Conservation (phyloP, 106 monocot genomes). For the Ottelia alismoides region DNA sequence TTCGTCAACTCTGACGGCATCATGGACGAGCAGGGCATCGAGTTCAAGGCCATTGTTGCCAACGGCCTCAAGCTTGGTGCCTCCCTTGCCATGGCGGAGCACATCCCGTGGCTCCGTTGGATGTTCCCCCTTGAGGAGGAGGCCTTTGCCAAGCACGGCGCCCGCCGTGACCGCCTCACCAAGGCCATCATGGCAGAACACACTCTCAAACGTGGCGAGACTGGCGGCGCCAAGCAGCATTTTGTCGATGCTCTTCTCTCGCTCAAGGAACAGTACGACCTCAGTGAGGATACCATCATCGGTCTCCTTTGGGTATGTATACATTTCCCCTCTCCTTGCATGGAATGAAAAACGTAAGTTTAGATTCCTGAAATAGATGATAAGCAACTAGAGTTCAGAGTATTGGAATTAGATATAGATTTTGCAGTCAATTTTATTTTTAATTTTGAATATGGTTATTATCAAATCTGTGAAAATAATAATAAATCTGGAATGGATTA, state of each 20-base stretch:
- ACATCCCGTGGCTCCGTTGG: constrained; percentile 64
- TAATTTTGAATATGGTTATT: too few relatives aligned
- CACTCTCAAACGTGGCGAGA: constrained; percentile 28
- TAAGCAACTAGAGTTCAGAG: too few relatives aligned
- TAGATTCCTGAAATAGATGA: too few relatives aligned
- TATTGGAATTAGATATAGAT: too few relatives aligned
- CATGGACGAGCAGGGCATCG: constrained; percentile 56
- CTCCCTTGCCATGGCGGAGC: constrained; percentile 57
- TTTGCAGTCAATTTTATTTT: too few relatives aligned
- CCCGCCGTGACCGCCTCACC: constrained; percentile 52
- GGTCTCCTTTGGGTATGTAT: constrained; percentile 65
- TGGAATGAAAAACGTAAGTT: too few relatives aligned
- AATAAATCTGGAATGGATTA: too few relatives aligned
- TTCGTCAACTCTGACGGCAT: constrained; percentile 52
- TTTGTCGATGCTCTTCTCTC: constrained; percentile 74
- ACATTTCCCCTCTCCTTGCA: too few relatives aligned
- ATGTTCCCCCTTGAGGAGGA: constrained; percentile 68
- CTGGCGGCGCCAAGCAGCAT: constrained; percentile 52
- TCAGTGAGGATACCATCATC: constrained; percentile 75
- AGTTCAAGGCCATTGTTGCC: constrained; percentile 62
- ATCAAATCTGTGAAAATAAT: too few relatives aligned
- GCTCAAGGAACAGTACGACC: constrained; percentile 53
- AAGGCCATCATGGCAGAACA: constrained; percentile 78
- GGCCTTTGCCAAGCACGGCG: constrained; percentile 42
- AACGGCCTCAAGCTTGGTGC: constrained; percentile 71